Conservation (phyloP, 169 alveolate species). For the Cryptosporidium tyzzeri region DNA sequence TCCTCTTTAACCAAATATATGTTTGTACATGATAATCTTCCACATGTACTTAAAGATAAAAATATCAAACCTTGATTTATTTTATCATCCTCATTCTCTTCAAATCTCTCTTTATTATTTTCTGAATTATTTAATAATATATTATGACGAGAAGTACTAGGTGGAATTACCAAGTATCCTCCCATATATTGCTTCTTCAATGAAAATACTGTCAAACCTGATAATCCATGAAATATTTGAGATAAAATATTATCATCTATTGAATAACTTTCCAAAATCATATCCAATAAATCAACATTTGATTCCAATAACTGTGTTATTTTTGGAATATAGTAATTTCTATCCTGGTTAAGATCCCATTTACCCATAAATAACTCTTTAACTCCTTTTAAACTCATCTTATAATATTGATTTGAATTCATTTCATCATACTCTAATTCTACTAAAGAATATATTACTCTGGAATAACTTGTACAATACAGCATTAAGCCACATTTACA, state of each 20-base stretch:
- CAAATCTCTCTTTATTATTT: not conserved
- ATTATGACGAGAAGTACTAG: conserved; percentile 41
- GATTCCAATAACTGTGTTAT: conserved; percentile 54
- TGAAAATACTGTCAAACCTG: conserved; percentile 42
- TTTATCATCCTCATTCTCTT: not conserved
- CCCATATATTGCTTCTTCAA: not conserved
- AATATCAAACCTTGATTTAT: conserved; percentile 17
- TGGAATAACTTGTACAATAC: conserved; percentile 22
- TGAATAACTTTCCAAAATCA: conserved; percentile 44
- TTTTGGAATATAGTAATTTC: conserved; percentile 32
- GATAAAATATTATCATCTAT: conserved; percentile 56
- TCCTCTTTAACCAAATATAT: not conserved
- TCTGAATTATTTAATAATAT: not conserved
- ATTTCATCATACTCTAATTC: not conserved
- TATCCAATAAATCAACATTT: conserved; percentile 36
- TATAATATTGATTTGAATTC: conserved; percentile 20
- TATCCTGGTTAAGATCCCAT: conserved; percentile 64
- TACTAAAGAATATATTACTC: conserved; percentile 19
- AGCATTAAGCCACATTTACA: conserved; percentile 25
- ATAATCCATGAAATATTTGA: conserved; percentile 48
- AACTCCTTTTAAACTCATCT: conserved; percentile 10
- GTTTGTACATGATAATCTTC: conserved; percentile 21
- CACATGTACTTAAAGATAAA: conserved; percentile 46
- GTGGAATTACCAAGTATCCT: conserved; percentile 11
- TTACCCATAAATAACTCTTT: conserved; percentile 26